These are phyloP conservation scores for Phytophthora podocarpi DNA, from an alignment of 352 stramenopile genomes.

Conservation along the genomic window DNA sequence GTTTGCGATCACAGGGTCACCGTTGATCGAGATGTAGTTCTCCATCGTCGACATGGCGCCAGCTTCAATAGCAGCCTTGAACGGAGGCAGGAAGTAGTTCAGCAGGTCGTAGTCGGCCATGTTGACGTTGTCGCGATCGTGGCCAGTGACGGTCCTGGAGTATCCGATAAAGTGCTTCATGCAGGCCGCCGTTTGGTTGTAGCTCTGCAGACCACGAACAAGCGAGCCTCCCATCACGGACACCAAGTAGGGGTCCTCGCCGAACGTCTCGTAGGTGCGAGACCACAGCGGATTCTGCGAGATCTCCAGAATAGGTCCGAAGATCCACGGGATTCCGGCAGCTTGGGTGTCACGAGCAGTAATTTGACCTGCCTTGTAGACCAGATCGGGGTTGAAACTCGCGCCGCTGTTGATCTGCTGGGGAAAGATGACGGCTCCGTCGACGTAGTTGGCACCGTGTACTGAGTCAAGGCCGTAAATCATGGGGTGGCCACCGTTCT, in stretches of 20 bases:
- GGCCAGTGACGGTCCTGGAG: constrained; percentile 65
- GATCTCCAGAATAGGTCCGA: constrained; percentile 85
- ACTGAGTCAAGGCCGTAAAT: constrained; percentile 90
- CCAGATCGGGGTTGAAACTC: constrained; percentile 83
- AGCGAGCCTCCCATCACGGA: constrained; percentile 68
- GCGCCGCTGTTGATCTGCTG: constrained; percentile 89
- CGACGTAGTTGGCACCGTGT: constrained; percentile 87
- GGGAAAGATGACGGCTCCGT: constrained; percentile 78
- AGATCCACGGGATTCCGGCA: constrained; percentile 87
- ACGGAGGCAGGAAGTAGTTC: constrained; percentile 81
- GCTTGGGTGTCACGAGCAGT: constrained; percentile 82
- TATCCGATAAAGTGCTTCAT: too few relatives aligned
- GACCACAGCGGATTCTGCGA: constrained; percentile 85
- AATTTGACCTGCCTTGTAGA: constrained; percentile 60
- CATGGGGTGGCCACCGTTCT: constrained; percentile 59
- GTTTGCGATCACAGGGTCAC: constrained; percentile 82
- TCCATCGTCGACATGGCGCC: constrained; percentile 90
- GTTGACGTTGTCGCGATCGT: constrained; percentile 79
- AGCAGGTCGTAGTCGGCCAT: constrained; percentile 72
- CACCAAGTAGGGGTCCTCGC: constrained; percentile 84
- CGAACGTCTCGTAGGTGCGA: constrained; percentile 92
- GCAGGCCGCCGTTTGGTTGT: constrained; percentile 64
- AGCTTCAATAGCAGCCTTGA: constrained; percentile 71
- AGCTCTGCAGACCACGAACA: constrained; percentile 79
- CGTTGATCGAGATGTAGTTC: constrained; percentile 90